These are phyloP conservation scores for Tuber umbilicatum DNA, from an alignment of 495 filamentous ascomycete species.

Conservation along the genomic window DNA sequence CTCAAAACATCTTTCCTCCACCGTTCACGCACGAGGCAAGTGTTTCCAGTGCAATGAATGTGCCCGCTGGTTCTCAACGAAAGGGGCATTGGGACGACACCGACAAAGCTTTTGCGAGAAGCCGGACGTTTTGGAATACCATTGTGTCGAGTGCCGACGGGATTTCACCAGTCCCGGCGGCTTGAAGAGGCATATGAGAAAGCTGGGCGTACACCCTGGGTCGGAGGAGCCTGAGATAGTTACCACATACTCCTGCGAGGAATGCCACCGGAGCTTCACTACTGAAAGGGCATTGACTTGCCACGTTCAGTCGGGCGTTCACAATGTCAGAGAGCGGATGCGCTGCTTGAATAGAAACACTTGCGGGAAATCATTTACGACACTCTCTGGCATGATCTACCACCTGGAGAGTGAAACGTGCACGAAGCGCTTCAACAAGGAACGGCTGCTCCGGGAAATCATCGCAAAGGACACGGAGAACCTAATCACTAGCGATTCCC, in stretches of 20 bases:
- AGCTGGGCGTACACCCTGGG: neutral
- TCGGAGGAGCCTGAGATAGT: neutral
- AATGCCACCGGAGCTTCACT: neutral
- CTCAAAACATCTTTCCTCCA: neutral
- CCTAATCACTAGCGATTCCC: neutral
- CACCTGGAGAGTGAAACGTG: neutral
- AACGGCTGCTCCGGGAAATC: neutral
- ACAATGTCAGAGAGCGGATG: neutral
- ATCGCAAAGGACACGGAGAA: neutral
- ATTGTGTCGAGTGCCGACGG: neutral
- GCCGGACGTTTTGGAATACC: neutral
- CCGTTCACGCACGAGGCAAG: neutral
- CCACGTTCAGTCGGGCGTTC: neutral
- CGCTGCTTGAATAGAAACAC: neutral
- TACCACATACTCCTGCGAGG: neutral
- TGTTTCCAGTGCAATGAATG: constrained; percentile 3
- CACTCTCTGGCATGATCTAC: neutral
- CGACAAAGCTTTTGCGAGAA: neutral
- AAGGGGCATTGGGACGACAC: neutral
- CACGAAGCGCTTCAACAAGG: neutral
- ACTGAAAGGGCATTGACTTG: neutral
- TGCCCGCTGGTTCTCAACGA: neutral
- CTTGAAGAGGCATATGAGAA: neutral
- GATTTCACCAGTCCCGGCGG: neutral
- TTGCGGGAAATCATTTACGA: neutral